phyloP scores from a whole-genome alignment of 345 rosid species.

The Eucalyptus sp. region DNA sequence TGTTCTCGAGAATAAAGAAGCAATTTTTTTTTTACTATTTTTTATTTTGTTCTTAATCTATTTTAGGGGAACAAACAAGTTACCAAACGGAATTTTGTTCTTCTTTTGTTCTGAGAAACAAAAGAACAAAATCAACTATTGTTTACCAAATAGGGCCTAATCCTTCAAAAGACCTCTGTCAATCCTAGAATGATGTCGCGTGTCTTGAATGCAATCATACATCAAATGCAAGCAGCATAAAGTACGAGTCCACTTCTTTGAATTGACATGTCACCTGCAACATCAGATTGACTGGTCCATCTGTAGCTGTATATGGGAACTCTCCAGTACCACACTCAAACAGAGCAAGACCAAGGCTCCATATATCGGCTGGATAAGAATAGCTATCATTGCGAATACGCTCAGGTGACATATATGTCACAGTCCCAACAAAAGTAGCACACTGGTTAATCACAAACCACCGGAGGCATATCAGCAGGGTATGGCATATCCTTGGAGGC shows the following conservation, averaged over 20 bases:
- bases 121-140: no score
- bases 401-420: slow-evolving; percentile 99
- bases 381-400: slow-evolving; percentile 72
- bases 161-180: neutral
- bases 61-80: no score
- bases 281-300: slow-evolving; percentile 95
- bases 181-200: neutral
- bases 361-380: slow-evolving; percentile 95
- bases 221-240: neutral
- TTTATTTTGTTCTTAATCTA: no score
- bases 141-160: neutral
- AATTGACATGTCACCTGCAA: slow-evolving; percentile 51
- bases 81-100: no score
- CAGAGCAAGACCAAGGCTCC: slow-evolving; percentile 97
- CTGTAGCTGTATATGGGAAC: slow-evolving; percentile 74
- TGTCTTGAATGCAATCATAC: neutral
- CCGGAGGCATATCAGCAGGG: slow-evolving; percentile 5
- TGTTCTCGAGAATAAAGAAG: no score
- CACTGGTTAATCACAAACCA: slow-evolving; percentile 35
- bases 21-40: no score
- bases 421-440: slow-evolving; percentile 98
- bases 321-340: slow-evolving; percentile 96
- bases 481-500: neutral
- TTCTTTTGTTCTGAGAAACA: no score
- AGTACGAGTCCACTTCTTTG: neutral